These are phyloP conservation scores for Alternaria novae-zelandiae DNA, from an alignment of 2,329 filamentous ascomycete genomes.

Conservation along the genomic window DNA sequence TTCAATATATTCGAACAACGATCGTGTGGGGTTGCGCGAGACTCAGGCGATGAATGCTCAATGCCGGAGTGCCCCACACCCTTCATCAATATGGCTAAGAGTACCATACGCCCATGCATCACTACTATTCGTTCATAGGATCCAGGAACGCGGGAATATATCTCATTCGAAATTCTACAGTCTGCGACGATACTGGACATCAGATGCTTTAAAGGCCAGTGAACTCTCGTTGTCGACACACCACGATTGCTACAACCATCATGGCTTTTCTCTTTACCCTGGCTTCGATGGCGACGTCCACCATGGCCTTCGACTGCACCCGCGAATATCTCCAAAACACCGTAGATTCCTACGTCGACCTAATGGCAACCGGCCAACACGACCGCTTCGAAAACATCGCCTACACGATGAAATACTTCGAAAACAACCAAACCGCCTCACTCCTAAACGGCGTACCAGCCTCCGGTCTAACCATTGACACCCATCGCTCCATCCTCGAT, in stretches of 20 bases:
- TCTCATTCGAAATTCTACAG: neutral
- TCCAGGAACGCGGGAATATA: neutral
- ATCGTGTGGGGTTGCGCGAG: slow-evolving; percentile 9
- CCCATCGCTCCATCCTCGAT: slow-evolving; percentile 27
- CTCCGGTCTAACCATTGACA: slow-evolving; percentile 22
- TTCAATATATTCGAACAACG: too few species aligned
- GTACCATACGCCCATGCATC: neutral
- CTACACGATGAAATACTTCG: slow-evolving; percentile 25
- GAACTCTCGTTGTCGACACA: neutral
- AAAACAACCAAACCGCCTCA: slow-evolving; percentile 21
- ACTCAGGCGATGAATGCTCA: neutral
- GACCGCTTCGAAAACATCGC: slow-evolving; percentile 23
- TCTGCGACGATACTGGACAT: neutral
- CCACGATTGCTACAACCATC: neutral
- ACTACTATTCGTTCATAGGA: neutral
- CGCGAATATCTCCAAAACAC: slow-evolving; percentile 9
- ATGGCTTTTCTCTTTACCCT: neutral
- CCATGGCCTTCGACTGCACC: slow-evolving; percentile 14
- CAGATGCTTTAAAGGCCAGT: too few species aligned
- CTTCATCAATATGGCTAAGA: slow-evolving; percentile 6
- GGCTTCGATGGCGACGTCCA: neutral
- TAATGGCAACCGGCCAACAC: slow-evolving; percentile 23
- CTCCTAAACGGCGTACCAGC: slow-evolving; percentile 24
- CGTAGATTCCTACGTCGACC: slow-evolving; percentile 9
- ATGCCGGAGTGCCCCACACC: slow-evolving; percentile 20